A percentile compares a stretch with the other conserved stretches of the same genome.
These are phyloP conservation scores for Fomitopsis pinicola DNA, from an alignment of 1,284 basidiomycete genomes.

Conservation along the genomic window DNA sequence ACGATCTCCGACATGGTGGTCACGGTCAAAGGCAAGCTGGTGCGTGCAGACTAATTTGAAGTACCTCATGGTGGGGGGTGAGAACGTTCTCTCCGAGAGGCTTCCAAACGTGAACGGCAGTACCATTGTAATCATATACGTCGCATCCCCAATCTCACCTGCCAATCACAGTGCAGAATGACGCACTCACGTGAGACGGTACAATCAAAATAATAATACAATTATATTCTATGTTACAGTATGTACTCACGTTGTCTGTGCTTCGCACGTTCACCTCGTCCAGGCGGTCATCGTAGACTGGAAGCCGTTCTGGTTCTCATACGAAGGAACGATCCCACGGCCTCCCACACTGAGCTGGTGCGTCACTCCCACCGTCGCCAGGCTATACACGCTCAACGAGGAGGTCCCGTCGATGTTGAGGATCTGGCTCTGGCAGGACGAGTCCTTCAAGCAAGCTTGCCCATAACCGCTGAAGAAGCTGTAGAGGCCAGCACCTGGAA, in stretches of 20 bases:
- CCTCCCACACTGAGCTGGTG: conserved; percentile 54
- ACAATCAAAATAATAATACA: too few relatives aligned
- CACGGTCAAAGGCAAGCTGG: neutral
- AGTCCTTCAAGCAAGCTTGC: conserved; percentile 38
- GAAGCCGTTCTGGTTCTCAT: conserved; percentile 54
- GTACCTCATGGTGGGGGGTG: neutral
- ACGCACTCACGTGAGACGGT: too few relatives aligned
- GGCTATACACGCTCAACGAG: conserved; percentile 49
- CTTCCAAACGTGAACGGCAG: too few relatives aligned
- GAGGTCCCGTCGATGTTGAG: conserved; percentile 53
- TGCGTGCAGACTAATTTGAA: neutral
- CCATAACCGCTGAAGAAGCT: conserved; percentile 51
- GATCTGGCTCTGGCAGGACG: conserved; percentile 57
- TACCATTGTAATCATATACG: too few relatives aligned
- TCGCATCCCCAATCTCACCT: too few relatives aligned
- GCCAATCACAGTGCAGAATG: too few relatives aligned
- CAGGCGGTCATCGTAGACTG: conserved; percentile 57
- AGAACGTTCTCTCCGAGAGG: neutral
- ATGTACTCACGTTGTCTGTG: too few relatives aligned
- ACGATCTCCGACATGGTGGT: conserved; percentile 9
- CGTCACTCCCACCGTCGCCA: conserved; percentile 60
- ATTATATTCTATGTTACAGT: too few relatives aligned
- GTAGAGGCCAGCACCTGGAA: conserved; percentile 63
- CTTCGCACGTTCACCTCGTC: conserved; percentile 26
- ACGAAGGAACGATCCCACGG: conserved; percentile 40